A percentile compares a stretch with the other conserved stretches of the same genome.
Evolutionary conservation across 2,329 filamentous ascomycete genomes (phyloP).

Genomic region (Aspergillus luchuensis): DNA sequence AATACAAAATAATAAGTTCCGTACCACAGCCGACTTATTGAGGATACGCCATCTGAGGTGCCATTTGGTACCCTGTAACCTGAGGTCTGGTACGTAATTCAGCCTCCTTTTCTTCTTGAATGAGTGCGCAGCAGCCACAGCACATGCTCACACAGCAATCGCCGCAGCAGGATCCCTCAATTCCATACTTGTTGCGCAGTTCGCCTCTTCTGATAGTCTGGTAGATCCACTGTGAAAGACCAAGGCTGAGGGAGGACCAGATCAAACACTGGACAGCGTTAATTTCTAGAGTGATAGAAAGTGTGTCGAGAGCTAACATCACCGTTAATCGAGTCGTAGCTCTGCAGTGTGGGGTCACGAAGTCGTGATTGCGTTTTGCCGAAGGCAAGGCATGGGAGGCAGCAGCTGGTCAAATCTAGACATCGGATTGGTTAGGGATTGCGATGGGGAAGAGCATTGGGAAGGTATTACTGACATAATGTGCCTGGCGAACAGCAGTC

Average conservation of each 20-base stretch:
- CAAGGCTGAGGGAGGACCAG: slow-evolving; percentile 16
- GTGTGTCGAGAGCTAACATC: neutral
- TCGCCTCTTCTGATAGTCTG: slow-evolving; percentile 22
- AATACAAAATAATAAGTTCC: too few relatives aligned
- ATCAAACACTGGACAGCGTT: slow-evolving; percentile 14
- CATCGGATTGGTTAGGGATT: neutral
- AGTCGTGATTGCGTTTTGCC: slow-evolving; percentile 20
- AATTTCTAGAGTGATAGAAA: neutral
- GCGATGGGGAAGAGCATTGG: neutral
- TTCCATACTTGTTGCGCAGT: slow-evolving; percentile 20
- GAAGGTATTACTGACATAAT: slow-evolving; percentile 16
- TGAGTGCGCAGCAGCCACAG: slow-evolving; percentile 23
- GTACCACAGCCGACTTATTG: neutral
- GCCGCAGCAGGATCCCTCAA: slow-evolving; percentile 20
- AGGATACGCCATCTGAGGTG: slow-evolving; percentile 16
- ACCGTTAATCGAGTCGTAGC: slow-evolving; percentile 15
- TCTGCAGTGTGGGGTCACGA: slow-evolving; percentile 11
- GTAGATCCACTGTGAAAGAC: slow-evolving; percentile 22
- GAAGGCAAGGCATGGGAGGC: slow-evolving; percentile 23
- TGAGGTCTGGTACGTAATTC: slow-evolving; percentile 21
- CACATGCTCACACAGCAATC: slow-evolving; percentile 23
- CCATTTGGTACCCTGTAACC: slow-evolving; percentile 12
- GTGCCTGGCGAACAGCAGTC: slow-evolving; percentile 19
- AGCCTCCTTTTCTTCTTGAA: slow-evolving; percentile 26
- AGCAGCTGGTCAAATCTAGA: slow-evolving; percentile 19